Conservation (phyloP, 148 eudicot species). For the Vaccinium macrocarpon region DNA sequence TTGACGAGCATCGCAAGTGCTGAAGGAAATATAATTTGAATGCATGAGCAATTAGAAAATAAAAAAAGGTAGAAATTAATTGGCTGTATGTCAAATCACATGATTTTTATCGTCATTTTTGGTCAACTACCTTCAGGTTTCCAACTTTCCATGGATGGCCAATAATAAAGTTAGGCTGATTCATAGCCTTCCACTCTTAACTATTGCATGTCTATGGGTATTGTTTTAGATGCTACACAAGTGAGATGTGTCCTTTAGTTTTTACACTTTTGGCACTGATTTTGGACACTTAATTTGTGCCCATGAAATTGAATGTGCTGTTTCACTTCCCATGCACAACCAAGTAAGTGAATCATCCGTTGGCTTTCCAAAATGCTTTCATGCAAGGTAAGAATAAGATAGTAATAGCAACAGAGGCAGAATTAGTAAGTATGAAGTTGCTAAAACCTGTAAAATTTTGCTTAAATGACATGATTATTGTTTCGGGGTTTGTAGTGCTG, state of each 20-base stretch:
- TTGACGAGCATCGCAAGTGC: neutral
- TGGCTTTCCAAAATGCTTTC: neutral
- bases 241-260: neutral
- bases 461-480: neutral
- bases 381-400: too few species aligned
- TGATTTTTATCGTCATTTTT: neutral
- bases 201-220: neutral
- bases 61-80: neutral
- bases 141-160: neutral
- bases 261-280: neutral
- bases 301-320: neutral
- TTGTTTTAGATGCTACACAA: neutral
- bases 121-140: neutral
- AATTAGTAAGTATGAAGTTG: neutral
- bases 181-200: neutral
- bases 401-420: neutral
- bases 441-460: neutral
- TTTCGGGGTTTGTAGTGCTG: neutral
- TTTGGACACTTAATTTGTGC: neutral
- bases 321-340: conserved; percentile 4
- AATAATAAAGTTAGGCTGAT: neutral
- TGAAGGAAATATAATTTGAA: neutral
- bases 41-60: conserved; percentile 1
- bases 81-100: neutral
- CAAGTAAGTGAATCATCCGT: neutral